Conservation (phyloP, 1,284 basidiomycete genomes). For the Ustilago crameri region DNA sequence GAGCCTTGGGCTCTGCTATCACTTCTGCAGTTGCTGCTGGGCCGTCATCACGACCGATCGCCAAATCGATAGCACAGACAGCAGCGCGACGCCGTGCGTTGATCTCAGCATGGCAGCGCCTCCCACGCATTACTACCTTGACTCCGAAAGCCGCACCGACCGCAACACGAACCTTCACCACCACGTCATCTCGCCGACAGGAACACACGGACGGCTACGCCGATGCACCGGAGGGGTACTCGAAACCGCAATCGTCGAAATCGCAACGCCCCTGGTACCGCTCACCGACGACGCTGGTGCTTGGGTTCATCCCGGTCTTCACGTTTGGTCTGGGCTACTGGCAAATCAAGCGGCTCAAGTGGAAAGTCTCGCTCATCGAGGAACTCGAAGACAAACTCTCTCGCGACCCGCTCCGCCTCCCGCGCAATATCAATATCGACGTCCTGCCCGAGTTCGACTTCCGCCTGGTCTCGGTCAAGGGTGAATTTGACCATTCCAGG, state of each 20-base stretch:
- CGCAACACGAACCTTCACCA: slow-evolving; percentile 6
- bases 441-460: slow-evolving; percentile 59
- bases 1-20: slow-evolving; percentile 3
- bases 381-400: slow-evolving; percentile 91
- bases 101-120: neutral
- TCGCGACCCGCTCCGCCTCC: slow-evolving; percentile 81
- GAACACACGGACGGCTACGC: slow-evolving; percentile 16
- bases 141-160: neutral
- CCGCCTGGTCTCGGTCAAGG: slow-evolving; percentile 54
- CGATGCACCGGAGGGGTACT: slow-evolving; percentile 37
- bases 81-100: neutral
- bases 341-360: slow-evolving; percentile 89
- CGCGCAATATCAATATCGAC: slow-evolving; percentile 78
- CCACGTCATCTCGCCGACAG: slow-evolving; percentile 3
- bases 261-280: slow-evolving; percentile 53
- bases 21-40: slow-evolving; percentile 2
- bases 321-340: slow-evolving; percentile 92
- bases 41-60: slow-evolving; percentile 6
- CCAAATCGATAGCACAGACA: slow-evolving; percentile 1
- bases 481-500: slow-evolving; percentile 72
- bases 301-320: slow-evolving; percentile 88
- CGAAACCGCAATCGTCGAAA: slow-evolving; percentile 16
- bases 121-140: neutral
- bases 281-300: slow-evolving; percentile 71
- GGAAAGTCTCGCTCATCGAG: slow-evolving; percentile 94